A percentile compares a stretch with the other conserved stretches of the same genome.
phyloP scores from a whole-genome alignment of 2,329 filamentous ascomycete genomes.

The Aspergillus neoniger region DNA sequence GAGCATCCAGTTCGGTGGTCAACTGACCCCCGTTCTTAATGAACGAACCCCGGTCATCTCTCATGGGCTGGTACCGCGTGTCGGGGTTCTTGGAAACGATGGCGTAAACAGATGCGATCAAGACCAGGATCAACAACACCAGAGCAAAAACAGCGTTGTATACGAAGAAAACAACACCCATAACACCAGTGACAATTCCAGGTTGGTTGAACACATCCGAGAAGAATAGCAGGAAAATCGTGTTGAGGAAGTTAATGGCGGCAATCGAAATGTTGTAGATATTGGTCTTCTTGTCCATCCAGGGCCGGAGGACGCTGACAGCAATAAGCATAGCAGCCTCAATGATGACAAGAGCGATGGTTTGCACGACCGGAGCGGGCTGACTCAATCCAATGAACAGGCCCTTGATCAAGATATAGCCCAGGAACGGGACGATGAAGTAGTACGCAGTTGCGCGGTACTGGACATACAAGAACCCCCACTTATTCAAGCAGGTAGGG shows the following conservation, averaged over 20 bases:
- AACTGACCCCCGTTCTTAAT: slow-evolving; percentile 93
- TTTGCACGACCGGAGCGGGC: slow-evolving; percentile 69
- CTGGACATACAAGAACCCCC: slow-evolving; percentile 96
- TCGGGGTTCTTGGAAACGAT: slow-evolving; percentile 93
- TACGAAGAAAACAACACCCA: slow-evolving; percentile 87
- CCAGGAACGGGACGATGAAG: slow-evolving; percentile 79
- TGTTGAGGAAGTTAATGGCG: slow-evolving; percentile 85
- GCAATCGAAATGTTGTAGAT: slow-evolving; percentile 93
- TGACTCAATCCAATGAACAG: slow-evolving; percentile 87
- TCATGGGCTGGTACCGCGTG: slow-evolving; percentile 93
- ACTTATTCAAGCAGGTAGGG: slow-evolving; percentile 91
- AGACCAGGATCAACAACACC: slow-evolving; percentile 78
- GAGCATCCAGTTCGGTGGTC: slow-evolving; percentile 82
- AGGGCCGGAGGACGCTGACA: slow-evolving; percentile 79
- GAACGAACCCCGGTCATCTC: slow-evolving; percentile 91
- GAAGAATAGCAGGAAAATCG: slow-evolving; percentile 86
- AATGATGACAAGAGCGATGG: slow-evolving; percentile 78
- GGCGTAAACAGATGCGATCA: slow-evolving; percentile 74
- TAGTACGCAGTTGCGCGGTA: slow-evolving; percentile 96
- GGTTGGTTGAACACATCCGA: slow-evolving; percentile 83
- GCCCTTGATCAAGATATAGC: slow-evolving; percentile 81
- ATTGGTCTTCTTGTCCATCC: slow-evolving; percentile 99
- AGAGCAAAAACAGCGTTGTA: slow-evolving; percentile 81
- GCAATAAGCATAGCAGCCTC: slow-evolving; percentile 77
- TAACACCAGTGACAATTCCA: slow-evolving; percentile 77